Evolutionary conservation across 176 grass and related monocot species (phyloP).

Genomic region (Oryza brachyantha): DNA sequence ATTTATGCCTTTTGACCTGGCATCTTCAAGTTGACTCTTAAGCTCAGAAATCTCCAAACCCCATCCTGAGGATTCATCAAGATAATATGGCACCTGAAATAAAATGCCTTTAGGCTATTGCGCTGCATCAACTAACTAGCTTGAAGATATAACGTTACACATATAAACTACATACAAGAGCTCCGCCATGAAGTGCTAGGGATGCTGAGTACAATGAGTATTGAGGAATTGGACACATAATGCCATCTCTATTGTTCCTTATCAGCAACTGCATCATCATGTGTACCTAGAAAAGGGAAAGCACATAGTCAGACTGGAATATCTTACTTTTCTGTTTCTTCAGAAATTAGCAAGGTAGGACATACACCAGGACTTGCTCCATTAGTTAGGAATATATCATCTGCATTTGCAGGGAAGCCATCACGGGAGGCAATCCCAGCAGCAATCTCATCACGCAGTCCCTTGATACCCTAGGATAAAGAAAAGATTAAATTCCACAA

Average conservation of each 20-base stretch:
- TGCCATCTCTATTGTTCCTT: constrained; percentile 88
- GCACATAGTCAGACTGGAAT: constrained; percentile 10
- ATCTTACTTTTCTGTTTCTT: constrained; percentile 10
- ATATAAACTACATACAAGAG: constrained; percentile 70
- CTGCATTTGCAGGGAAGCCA: constrained; percentile 87
- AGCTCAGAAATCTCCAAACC: constrained; percentile 86
- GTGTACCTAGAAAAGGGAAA: constrained; percentile 60
- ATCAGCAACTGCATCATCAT: constrained; percentile 97
- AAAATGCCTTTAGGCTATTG: constrained; percentile 12
- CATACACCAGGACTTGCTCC: constrained; percentile 92
- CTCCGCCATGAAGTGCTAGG: constrained; percentile 90
- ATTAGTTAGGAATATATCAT: constrained; percentile 96
- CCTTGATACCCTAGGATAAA: constrained; percentile 84
- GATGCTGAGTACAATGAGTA: constrained; percentile 97
- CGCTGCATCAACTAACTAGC: not conserved
- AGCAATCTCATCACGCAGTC: constrained; percentile 91
- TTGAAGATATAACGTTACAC: not conserved
- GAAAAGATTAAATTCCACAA: constrained; percentile 18
- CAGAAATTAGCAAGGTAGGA: constrained; percentile 20
- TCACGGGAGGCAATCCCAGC: constrained; percentile 82
- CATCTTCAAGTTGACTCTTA: constrained; percentile 86
- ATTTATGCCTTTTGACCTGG: constrained; percentile 73
- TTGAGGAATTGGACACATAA: constrained; percentile 94
- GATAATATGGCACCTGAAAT: constrained; percentile 92
- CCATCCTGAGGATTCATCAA: constrained; percentile 89